Evolutionary conservation across 768 basidiomycete genomes (phyloP), one percentile per base, ranked within the genome.

Genomic region (Tephrocybe sp.): DNA sequence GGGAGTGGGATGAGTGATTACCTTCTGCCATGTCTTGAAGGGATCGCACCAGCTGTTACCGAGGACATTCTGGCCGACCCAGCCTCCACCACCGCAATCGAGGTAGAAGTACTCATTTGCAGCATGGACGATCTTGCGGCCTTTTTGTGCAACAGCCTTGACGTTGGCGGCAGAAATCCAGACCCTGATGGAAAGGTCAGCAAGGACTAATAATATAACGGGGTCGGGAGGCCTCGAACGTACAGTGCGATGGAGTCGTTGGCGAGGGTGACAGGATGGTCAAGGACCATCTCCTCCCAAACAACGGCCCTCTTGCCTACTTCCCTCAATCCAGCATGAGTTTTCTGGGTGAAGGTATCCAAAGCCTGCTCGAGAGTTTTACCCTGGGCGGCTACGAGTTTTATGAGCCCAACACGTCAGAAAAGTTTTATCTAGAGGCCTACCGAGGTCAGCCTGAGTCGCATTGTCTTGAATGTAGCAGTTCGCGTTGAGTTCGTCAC

Each of bases 91-190:
- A 29, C 88, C 88, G 54, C 86, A 88, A 57, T 90, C 88, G 21
- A 91, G 78, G 65, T 91, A 91, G 69, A 91, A 90, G 65, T 79
- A 86, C 59, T 91, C 81, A 6, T 81, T 83, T 1, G 87, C 74
- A 1, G 83, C 79, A 47, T 90, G 87, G 3, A 93, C 68, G 37
- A 92, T 59, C 36, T 73, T 67, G 69, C 73, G 80, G 0, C 83
- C 84, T 55, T 80, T 80, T 23, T 76, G 67, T 0, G 80, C 79
- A 4, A 89, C 86, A 0, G 75, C 68, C 0, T 70, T 72, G 7
- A 76, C 86, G 58, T 88, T 68, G 15, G 66, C 66, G 0, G 84
- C 84, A 0, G 84, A 81, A 34, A 83, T 84, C 87, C 89, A 91
- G 18, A 89, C 81, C 67, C 83, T 83, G 46, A 16, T 34, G 8